phyloP scores from a whole-genome alignment of 768 basidiomycete species.

The Rhodocollybia butyracea region DNA sequence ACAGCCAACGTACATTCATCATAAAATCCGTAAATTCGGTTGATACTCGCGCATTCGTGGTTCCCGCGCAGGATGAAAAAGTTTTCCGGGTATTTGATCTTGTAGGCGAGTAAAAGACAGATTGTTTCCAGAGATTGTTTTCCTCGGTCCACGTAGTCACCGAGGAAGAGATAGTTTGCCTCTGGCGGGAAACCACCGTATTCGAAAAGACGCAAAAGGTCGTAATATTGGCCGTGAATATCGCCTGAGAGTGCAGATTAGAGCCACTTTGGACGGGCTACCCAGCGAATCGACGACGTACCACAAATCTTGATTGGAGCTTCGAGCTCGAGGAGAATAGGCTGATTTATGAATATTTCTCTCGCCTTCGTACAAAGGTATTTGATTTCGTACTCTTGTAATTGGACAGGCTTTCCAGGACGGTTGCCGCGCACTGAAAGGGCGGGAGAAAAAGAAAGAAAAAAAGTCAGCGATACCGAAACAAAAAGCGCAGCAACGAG shows the following conservation, averaged over 20 bases:
- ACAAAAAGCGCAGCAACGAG: not conserved
- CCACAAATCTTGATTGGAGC: conserved; percentile 99
- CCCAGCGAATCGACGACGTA: conserved; percentile 36
- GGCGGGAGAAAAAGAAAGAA: conserved; percentile 11
- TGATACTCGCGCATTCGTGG: conserved; percentile 99
- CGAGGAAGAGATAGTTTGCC: conserved; percentile 99
- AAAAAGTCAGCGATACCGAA: no score
- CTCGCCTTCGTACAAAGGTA: conserved; percentile 97
- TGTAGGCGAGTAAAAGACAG: conserved; percentile 97
- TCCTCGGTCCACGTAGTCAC: conserved; percentile 98
- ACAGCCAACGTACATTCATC: conserved; percentile 82
- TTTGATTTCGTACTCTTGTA: conserved; percentile 99
- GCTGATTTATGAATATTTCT: conserved; percentile 99
- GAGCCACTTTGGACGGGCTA: conserved; percentile 18
- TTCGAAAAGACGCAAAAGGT: conserved; percentile 95
- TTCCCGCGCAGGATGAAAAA: conserved; percentile 99
- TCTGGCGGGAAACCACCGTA: conserved; percentile 99
- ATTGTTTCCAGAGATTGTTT: conserved; percentile 99
- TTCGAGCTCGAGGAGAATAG: conserved; percentile 95
- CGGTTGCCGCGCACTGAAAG: conserved; percentile 90
- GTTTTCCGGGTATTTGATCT: conserved; percentile 99
- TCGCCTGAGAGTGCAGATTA: conserved; percentile 58
- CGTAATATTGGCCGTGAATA: conserved; percentile 99
- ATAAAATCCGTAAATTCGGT: conserved; percentile 99
- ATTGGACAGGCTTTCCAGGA: conserved; percentile 96